Conservation (phyloP, 176 grass and related monocot genomes). For the Raddia guianensis region DNA sequence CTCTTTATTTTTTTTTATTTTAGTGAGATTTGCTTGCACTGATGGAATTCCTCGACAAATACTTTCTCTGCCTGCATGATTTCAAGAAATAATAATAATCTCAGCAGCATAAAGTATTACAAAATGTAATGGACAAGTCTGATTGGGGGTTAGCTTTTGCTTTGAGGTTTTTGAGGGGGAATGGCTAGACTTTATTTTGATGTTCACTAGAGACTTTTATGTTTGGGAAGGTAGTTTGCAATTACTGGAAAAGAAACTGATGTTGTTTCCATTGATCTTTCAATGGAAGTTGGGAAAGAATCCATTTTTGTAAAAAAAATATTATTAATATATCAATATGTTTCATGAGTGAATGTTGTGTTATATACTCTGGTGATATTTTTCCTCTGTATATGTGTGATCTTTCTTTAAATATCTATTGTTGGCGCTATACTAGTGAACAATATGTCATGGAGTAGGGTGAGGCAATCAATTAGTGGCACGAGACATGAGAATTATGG, state of each 20-base stretch:
- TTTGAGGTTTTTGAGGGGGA: too few relatives aligned
- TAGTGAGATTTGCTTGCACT: not conserved
- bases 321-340: not conserved
- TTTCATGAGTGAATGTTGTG: not conserved
- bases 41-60: not conserved
- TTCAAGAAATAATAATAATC: not conserved
- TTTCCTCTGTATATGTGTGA: not conserved
- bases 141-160: too few relatives aligned
- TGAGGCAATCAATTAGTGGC: not conserved
- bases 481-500: constrained; percentile 4
- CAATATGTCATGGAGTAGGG: not conserved
- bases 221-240: too few relatives aligned
- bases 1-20: constrained; percentile 1
- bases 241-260: too few relatives aligned
- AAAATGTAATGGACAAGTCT: too few relatives aligned
- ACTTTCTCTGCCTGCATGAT: not conserved
- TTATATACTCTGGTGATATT: not conserved
- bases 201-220: too few relatives aligned
- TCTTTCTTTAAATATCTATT: constrained; percentile 6
- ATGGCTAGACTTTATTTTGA: too few relatives aligned
- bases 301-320: too few relatives aligned
- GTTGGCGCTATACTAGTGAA: not conserved
- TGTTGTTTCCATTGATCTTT: too few relatives aligned
- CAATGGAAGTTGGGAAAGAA: too few relatives aligned
- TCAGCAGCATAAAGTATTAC: not conserved